phyloP scores from a whole-genome alignment of 2,329 filamentous ascomycete species.

The Parastagonospora nodorum region DNA sequence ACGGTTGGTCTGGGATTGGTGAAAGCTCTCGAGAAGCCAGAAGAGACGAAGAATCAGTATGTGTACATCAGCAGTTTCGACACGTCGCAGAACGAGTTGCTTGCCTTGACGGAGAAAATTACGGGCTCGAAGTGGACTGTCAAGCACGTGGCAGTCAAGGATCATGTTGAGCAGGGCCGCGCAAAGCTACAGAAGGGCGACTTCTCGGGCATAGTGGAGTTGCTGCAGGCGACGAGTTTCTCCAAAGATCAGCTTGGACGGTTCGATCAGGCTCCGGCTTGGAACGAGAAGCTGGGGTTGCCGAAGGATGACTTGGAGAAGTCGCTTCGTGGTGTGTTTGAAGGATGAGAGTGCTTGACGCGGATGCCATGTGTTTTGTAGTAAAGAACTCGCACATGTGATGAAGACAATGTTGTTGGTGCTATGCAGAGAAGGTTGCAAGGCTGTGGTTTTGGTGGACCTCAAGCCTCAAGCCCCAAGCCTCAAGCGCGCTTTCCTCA shows the following conservation, averaged over 20 bases:
- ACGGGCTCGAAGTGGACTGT: conserved; percentile 59
- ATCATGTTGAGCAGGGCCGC: conserved; percentile 35
- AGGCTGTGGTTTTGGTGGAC: too few relatives aligned
- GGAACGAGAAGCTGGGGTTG: conserved; percentile 52
- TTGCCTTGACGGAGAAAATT: conserved; percentile 58
- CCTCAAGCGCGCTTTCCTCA: conserved; percentile 5
- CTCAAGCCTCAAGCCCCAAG: background rate
- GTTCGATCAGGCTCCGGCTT: conserved; percentile 29
- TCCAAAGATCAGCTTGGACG: conserved; percentile 24
- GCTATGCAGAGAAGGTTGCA: too few relatives aligned
- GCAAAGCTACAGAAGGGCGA: conserved; percentile 47
- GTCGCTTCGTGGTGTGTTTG: conserved; percentile 38
- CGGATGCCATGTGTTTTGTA: background rate
- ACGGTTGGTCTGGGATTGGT: conserved; percentile 60
- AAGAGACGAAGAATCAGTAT: conserved; percentile 63
- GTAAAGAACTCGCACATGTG: too few relatives aligned
- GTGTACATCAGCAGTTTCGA: conserved; percentile 63
- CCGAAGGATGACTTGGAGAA: conserved; percentile 48
- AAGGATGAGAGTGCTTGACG: background rate
- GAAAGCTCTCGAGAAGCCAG: conserved; percentile 55
- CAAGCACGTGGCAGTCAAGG: conserved; percentile 42
- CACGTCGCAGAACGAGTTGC: conserved; percentile 62
- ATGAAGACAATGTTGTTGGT: too few relatives aligned
- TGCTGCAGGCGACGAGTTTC: conserved; percentile 28
- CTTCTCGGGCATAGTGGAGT: conserved; percentile 20